Evolutionary conservation across 768 basidiomycete genomes (phyloP), one percentile per base, ranked within the genome.

Genomic region (Cystofilobasidium bisporidii): DNA sequence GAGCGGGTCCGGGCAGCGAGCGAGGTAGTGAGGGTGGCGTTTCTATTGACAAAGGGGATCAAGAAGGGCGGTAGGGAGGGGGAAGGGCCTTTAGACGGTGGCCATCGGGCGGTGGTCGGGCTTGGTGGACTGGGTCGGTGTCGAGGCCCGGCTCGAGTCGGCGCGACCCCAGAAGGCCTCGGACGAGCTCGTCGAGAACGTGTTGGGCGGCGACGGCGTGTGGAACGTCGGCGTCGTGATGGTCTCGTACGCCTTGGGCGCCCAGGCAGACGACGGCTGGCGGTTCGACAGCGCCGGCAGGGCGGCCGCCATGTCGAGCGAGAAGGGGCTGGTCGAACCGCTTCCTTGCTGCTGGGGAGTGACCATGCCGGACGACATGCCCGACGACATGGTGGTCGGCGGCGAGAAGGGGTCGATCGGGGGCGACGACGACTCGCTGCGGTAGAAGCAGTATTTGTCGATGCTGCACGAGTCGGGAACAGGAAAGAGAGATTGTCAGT

Each of bases 401-500:
- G 53, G 53, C 10, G 53, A 56, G 28, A 24, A 2, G 5, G 53
- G 53, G 18, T 56, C 32, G 53, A 56, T 26, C 17, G 53, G 28
- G 2, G 53, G 53, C 53, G 53, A 56, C 53, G 53, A 56, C 28
- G 50, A 26, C 11, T 47, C 45, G 50, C 24, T 26, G 5, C 28
- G 30, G 60, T 48, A 68, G 61, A 68, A 68, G 67, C 67, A 68
- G 61, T 68, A 68, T 32, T 58, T 63, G 17, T 48, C 55, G 55
- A 68, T 53, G 41, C 65, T 67, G 36, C n/a, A 18, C 11, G 4
- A 18, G 33, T 24, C 5, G 36, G 12, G 5, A 12, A 36, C 6
- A 36, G 36, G 36, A 4, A 33, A 59, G 15, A 33, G 6, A 32
- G 12, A 22, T 4, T 4, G 30, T n/a, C 22, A 59, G 58, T 47